Conservation (phyloP, 2,329 filamentous ascomycete species). For the Clarireedia monteithiana region DNA sequence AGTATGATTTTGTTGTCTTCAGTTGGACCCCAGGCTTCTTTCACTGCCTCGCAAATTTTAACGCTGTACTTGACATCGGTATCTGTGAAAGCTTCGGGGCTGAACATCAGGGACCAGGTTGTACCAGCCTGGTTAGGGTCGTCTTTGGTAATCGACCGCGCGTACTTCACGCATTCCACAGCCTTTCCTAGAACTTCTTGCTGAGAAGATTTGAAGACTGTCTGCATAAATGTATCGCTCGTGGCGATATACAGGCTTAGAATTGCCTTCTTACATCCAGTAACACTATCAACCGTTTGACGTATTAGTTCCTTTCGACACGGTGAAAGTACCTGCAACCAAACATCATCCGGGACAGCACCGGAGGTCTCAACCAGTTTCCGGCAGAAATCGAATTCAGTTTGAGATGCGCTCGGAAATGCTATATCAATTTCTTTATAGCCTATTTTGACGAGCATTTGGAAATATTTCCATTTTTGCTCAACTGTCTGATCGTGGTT, state of each 20-base stretch:
- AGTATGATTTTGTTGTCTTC: slow-evolving; percentile 82
- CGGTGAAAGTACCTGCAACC: slow-evolving; percentile 84
- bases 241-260: slow-evolving; percentile 95
- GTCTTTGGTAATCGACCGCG: slow-evolving; percentile 83
- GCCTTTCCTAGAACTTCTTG: slow-evolving; percentile 76
- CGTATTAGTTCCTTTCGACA: slow-evolving; percentile 88
- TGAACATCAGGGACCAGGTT: slow-evolving; percentile 75
- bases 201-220: slow-evolving; percentile 83
- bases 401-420: slow-evolving; percentile 89
- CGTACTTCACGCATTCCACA: slow-evolving; percentile 77
- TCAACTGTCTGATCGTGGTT: slow-evolving; percentile 44
- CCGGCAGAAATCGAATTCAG: slow-evolving; percentile 91
- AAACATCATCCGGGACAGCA: slow-evolving; percentile 79
- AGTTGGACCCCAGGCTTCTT: slow-evolving; percentile 82
- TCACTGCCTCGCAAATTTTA: slow-evolving; percentile 83
- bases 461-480: slow-evolving; percentile 92
- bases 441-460: slow-evolving; percentile 84
- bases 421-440: slow-evolving; percentile 98
- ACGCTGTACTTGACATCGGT: slow-evolving; percentile 76
- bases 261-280: slow-evolving; percentile 86
- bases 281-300: slow-evolving; percentile 80
- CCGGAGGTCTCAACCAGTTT: slow-evolving; percentile 79
- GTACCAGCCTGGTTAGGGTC: slow-evolving; percentile 49
- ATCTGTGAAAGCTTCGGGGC: slow-evolving; percentile 85
- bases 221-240: slow-evolving; percentile 85